Evolutionary conservation across 805 yeast genomes (phyloP), one percentile per base, ranked within the genome.

Genomic region (Alloascoidea africana): DNA sequence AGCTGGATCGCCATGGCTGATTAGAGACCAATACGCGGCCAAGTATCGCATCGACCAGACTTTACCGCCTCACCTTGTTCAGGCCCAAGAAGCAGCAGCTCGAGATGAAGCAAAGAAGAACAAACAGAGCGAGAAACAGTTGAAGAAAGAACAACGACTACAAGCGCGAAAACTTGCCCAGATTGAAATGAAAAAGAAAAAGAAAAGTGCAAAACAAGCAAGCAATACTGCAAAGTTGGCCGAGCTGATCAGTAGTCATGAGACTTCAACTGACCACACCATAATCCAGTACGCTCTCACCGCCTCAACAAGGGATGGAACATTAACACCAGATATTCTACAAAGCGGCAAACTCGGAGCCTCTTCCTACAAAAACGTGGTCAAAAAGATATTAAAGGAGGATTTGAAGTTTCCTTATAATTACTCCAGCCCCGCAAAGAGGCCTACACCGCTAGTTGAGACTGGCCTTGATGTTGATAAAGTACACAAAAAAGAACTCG

Each of bases 1-100:
- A 65, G 65, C 77, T 33, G 96, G 97, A 2, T 89, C 96, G 2
- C 97, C 97, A 2, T 91, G 97, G 97, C 75, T 89, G 15, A 91
- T 91, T 13, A 81, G 78, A 51, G 74, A 72, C 17, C 76, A 77
- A 45, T 84, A 72, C 54, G 91, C 91, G 0, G 65, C 63, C 39
- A 67, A 68, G 47, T 84, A 76, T 53, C 60, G 82, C 45, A 80
- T 84, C 14, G 58, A 56, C 32, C 52, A 53, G 32, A 39, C 27
- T 16, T 40, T 55, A 14, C 60, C 60, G 0, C 38, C 37, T 11
- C 47, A 52, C 33, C 39, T 53, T 8, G 8, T 23, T 8, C 8
- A 23, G n/a, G 8, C 30, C 8, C 30, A 23, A 23, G 30, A 23
- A 8, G 8, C 30, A 23, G n/a, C 8, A 8, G 30, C 8, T 23